Evolutionary conservation across 2,329 filamentous ascomycete genomes (phyloP).

Genomic region (Cladophialophora carrionii): DNA sequence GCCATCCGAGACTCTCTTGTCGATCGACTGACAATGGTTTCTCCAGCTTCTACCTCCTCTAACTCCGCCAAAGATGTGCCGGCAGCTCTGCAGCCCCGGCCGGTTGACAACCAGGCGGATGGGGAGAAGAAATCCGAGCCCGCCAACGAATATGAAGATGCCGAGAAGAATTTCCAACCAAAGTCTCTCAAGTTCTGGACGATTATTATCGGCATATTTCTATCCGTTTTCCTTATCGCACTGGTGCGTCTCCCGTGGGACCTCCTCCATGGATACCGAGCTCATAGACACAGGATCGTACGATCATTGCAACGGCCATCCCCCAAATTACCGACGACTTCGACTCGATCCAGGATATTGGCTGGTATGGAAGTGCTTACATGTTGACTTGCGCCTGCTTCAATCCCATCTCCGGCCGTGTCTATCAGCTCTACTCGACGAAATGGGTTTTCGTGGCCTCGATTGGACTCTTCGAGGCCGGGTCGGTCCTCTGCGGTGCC

Average conservation of each 20-base stretch:
- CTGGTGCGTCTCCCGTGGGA: not conserved
- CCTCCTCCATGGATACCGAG: not conserved
- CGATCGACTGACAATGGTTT: not conserved
- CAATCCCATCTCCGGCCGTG: slow-evolving; percentile 49
- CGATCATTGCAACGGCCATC: slow-evolving; percentile 52
- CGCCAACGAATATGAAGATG: slow-evolving; percentile 27
- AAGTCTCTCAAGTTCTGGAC: slow-evolving; percentile 27
- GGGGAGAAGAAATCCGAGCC: not conserved
- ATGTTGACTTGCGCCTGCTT: slow-evolving; percentile 51
- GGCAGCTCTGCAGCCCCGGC: not conserved
- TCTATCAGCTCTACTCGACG: slow-evolving; percentile 50
- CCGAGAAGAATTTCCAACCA: slow-evolving; percentile 27
- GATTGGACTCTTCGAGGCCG: slow-evolving; percentile 49
- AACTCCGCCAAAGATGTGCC: not conserved
- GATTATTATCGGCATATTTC: slow-evolving; percentile 11
- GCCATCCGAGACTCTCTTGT: not conserved
- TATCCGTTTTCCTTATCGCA: slow-evolving; percentile 4
- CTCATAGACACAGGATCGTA: slow-evolving; percentile 27
- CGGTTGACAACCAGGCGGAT: not conserved
- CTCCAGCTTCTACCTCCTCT: not conserved
- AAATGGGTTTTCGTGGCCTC: slow-evolving; percentile 51
- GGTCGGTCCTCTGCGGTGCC: slow-evolving; percentile 46
- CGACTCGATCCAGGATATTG: slow-evolving; percentile 51
- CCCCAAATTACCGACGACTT: slow-evolving; percentile 55
- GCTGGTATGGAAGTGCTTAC: slow-evolving; percentile 55